A percentile compares a stretch with the other conserved stretches of the same genome.
These are phyloP conservation scores for Annulohypoxylon maeteangense DNA, from an alignment of 495 filamentous ascomycete genomes.

Conservation along the genomic window DNA sequence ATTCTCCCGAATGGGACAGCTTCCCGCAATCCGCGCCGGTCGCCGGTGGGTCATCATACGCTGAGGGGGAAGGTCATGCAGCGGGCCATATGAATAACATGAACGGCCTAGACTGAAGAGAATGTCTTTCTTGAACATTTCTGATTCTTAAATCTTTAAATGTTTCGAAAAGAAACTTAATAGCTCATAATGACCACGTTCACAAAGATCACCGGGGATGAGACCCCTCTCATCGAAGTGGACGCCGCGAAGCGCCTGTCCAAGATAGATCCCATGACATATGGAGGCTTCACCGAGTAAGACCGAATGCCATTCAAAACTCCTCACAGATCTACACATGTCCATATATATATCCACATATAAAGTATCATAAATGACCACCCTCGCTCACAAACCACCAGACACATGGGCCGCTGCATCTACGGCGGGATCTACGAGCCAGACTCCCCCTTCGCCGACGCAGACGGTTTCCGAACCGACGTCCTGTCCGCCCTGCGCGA, in stretches of 20 bases:
- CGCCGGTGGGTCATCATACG: constrained; percentile 13
- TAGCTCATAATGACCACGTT: constrained; percentile 70
- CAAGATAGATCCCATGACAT: constrained; percentile 77
- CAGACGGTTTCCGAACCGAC: constrained; percentile 79
- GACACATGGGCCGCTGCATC: constrained; percentile 86
- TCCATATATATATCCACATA: not conserved
- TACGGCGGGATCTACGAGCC: constrained; percentile 88
- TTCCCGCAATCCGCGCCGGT: constrained; percentile 29
- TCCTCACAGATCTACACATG: not conserved
- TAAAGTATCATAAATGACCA: not conserved
- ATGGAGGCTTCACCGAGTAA: constrained; percentile 81
- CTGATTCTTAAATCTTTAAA: not conserved
- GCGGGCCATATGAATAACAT: constrained; percentile 18
- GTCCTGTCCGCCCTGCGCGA: constrained; percentile 76
- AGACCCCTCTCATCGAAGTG: constrained; percentile 68
- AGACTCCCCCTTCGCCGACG: constrained; percentile 72
- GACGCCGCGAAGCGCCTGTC: constrained; percentile 69
- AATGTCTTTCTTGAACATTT: constrained; percentile 1
- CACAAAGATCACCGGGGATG: constrained; percentile 68
- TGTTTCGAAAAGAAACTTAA: not conserved
- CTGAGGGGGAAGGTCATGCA: constrained; percentile 18
- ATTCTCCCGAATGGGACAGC: constrained; percentile 42
- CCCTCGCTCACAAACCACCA: constrained; percentile 42
- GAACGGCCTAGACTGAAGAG: not conserved
- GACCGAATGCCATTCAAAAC: not conserved